Base-by-base conservation (phyloP, 306 rosid genomes). In the Cucumis hystrix region DNA sequence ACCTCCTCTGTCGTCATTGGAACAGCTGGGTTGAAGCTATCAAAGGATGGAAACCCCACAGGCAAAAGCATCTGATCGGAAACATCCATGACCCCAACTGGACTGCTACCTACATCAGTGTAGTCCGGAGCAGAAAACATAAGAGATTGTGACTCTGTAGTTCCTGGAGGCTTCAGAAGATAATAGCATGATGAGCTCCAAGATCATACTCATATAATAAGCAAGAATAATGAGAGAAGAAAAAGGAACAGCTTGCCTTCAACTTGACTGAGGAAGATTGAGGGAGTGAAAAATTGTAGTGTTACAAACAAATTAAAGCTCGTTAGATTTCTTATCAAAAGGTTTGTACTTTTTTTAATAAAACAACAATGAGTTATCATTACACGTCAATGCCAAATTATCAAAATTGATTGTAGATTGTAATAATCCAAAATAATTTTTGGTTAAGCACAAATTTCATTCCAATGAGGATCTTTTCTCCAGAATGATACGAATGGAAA, bases 81-180 rank as follows among this genome's bases (percentile, higher is more conserved):
- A 84, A 81, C 87, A 87, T 90, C 97, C 83, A 89, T 85, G 75
- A 84, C 79, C 82, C 88, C 98, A 79, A 78, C 96, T 74, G 93
- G 91, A 83, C 92, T 95, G 86, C 88, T 87, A 56, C 83, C 88
- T 78, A 89, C 86, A 86, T 95, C 96, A 37, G 95, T 89, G 77
- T 84, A 87, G 74, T 95, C 93, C 41, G 96, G 88, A 45, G 89
- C 92, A 79, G 96, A 84, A 73, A 92, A 83, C 79, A 88, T 70
- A 18, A 92, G 91, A n/a, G 96, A 86, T 83, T 95, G 98, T 67
- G 96, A 85, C 81, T 95, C 98, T 1, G 96, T 88, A 82, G 97
- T 88, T 92, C 98, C 98, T 83, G 98, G 98, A 87, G 98, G 98
- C 98, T 94, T 85, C 80, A 52, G 80, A 84, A 87, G 76, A 85